Conservation (phyloP, 2,329 filamentous ascomycete genomes). For the Arthrobotrys musiformis region DNA sequence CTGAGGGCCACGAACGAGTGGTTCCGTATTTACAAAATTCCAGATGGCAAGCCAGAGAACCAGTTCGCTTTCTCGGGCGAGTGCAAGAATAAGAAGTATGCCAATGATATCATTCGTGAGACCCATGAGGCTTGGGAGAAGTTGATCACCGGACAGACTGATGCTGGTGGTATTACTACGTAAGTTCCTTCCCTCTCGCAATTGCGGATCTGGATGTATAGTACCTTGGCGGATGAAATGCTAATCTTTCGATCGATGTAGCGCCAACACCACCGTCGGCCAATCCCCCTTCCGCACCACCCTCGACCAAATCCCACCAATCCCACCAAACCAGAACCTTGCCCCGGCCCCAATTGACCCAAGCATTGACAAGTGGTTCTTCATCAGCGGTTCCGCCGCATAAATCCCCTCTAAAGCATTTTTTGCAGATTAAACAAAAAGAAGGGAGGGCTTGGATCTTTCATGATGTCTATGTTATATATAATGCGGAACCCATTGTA, state of each 20-base stretch:
- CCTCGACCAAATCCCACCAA: conserved; percentile 75
- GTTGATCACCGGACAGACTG: conserved; percentile 89
- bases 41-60: conserved; percentile 99
- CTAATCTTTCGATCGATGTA: conserved; percentile 63
- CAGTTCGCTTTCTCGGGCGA: conserved; percentile 99
- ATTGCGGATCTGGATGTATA: neutral
- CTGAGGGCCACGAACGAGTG: conserved; percentile 98
- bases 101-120: conserved; percentile 93
- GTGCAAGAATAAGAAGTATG: conserved; percentile 99
- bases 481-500: neutral
- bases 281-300: conserved; percentile 79
- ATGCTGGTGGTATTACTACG: conserved; percentile 80
- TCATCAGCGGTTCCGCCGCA: conserved; percentile 95
- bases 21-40: conserved; percentile 99
- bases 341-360: conserved; percentile 88
- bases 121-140: conserved; percentile 97
- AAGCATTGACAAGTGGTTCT: conserved; percentile 99
- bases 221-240: no score
- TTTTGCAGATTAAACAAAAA: neutral
- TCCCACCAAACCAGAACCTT: conserved; percentile 83
- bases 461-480: neutral
- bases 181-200: conserved; percentile 67
- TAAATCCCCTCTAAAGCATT: no score
- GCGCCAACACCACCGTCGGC: conserved; percentile 80
- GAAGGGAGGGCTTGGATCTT: neutral